Percentiles rank a stretch among this genome's conserved stretches.
Evolutionary conservation across 768 basidiomycete genomes (phyloP).

Genomic region (Calvatia gigantea): DNA sequence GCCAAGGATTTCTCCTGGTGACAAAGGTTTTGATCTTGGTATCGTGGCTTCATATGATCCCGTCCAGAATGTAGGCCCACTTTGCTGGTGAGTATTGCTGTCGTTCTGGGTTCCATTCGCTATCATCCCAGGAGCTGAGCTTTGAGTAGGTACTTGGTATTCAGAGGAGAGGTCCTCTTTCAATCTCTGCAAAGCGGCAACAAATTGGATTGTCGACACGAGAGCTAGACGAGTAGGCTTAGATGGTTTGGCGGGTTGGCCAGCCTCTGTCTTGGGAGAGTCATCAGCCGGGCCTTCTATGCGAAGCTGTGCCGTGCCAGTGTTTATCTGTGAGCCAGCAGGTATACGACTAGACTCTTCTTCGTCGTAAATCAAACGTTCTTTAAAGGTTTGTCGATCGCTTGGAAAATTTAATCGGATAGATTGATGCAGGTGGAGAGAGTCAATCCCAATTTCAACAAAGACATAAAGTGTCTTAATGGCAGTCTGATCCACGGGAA

Average conservation of each 20-base stretch:
- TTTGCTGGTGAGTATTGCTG: slow-evolving; percentile 4
- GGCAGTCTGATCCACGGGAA: slow-evolving; percentile 90
- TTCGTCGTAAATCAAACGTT: slow-evolving; percentile 58
- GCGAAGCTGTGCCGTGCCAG: slow-evolving; percentile 47
- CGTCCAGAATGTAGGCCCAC: slow-evolving; percentile 36
- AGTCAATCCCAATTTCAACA: slow-evolving; percentile 95
- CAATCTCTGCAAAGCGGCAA: slow-evolving; percentile 84
- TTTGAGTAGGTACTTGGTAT: slow-evolving; percentile 18
- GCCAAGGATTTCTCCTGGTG: slow-evolving; percentile 94
- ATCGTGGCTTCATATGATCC: slow-evolving; percentile 74
- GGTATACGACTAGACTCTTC: slow-evolving; percentile 39
- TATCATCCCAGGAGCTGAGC: slow-evolving; percentile 7
- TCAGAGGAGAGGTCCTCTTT: slow-evolving; percentile 70
- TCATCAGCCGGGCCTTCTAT: slow-evolving; percentile 45
- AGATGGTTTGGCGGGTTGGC: slow-evolving; percentile 7
- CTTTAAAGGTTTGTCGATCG: slow-evolving; percentile 61
- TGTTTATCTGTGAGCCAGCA: slow-evolving; percentile 43
- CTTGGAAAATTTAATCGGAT: slow-evolving; percentile 88
- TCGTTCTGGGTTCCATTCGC: slow-evolving; percentile 9
- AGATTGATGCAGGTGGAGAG: slow-evolving; percentile 75
- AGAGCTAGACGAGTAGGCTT: slow-evolving; percentile 74
- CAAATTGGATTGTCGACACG: slow-evolving; percentile 98
- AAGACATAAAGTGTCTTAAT: slow-evolving; percentile 97
- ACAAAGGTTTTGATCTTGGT: slow-evolving; percentile 87
- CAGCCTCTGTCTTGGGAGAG: background rate